Evolutionary conservation across 169 alveolate species (phyloP).

Genomic region (Cryptosporidium meleagridis): DNA sequence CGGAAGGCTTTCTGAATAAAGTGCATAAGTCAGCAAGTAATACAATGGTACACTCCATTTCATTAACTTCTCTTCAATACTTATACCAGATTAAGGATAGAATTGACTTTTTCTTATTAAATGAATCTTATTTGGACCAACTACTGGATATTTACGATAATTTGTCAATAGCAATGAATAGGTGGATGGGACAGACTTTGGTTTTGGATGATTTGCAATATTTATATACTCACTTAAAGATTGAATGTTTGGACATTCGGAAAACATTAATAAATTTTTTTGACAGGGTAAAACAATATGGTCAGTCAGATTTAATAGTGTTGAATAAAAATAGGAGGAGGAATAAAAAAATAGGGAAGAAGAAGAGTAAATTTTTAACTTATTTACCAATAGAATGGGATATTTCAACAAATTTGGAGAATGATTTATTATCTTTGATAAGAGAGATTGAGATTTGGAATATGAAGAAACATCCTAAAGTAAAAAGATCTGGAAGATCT

Average conservation of each 20-base stretch:
- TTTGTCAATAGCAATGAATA: not conserved
- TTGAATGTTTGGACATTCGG: not conserved
- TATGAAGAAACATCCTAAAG: too few species aligned
- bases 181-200: conserved; percentile 28
- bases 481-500: not conserved
- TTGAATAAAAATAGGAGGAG: not conserved
- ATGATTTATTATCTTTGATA: too few species aligned
- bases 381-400: not conserved
- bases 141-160: conserved; percentile 5
- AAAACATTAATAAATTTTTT: not conserved
- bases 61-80: conserved; percentile 37
- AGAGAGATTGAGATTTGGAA: not conserved
- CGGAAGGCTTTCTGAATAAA: not conserved
- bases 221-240: conserved; percentile 32
- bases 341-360: not conserved
- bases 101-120: conserved; percentile 7
- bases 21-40: conserved; percentile 12
- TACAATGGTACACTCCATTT: conserved; percentile 11
- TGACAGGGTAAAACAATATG: not conserved
- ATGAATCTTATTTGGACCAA: not conserved
- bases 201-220: conserved; percentile 36
- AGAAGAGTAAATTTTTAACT: not conserved
- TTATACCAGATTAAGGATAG: conserved; percentile 33
- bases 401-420: not conserved
- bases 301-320: not conserved